Evolutionary conservation across 2,329 filamentous ascomycete species (phyloP), one percentile per base, ranked within the genome.

Genomic region (Calonectria pteridis): DNA sequence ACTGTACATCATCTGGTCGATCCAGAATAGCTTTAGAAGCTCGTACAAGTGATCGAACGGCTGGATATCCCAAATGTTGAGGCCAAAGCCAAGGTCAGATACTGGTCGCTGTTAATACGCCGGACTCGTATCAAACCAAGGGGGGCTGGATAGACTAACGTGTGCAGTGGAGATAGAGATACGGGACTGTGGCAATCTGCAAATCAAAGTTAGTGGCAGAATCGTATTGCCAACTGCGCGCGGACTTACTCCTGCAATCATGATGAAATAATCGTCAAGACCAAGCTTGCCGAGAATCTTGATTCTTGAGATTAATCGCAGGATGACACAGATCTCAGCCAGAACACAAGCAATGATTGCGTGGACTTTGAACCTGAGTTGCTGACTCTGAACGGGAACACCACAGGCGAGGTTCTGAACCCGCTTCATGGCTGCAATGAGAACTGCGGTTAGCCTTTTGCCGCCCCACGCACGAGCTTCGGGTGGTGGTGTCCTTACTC

Each of bases 1-100:
- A 28, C 76, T 78, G 40, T 77, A 77, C 72, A 77, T 66, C 23
- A 77, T 77, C 51, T 78, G 76, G 31, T 77, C 76, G 7, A 77
- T 74, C 76, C 76, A 77, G 63, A 77, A 77, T 4, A 77, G 37
- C 35, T 63, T 77, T 1, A 77, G 55, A 11, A 77, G 58, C 49
- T 77, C 46, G 7, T 77, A 77, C 10, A 77, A 14, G 13, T 69
- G 31, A 10, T 73, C 76, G 11, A 73, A 62, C 14, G 55, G 55
- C 16, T 40, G 33, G 3, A 62, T 14, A 28, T 62, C 55, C 55
- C 55, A 62, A 62, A 62, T 62, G 33, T 62, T 62, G n/a, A 62
- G 26, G 23, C 55, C 55, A 26, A 62, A 62, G 33, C 55, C 55
- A 11, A 62, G 35, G 14, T 62, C 55, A 20, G 55, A 62, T 18